Conservation (phyloP, 2,329 filamentous ascomycete species). For the Dissoconium aciculare region DNA sequence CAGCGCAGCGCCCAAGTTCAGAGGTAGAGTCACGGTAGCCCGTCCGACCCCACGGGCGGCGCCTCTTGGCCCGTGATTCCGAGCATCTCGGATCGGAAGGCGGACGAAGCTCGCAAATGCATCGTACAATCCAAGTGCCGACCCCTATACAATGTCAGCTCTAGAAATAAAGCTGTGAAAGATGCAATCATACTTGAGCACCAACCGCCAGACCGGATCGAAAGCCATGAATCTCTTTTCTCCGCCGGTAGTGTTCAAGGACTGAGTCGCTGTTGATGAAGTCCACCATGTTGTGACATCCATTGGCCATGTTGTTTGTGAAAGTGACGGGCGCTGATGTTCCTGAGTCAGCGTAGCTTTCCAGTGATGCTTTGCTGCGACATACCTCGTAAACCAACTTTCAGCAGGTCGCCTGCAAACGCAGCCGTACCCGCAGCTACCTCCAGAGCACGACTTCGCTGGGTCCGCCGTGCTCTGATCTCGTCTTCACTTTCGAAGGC, state of each 20-base stretch:
- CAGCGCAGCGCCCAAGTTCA: not conserved
- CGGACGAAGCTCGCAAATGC: not conserved
- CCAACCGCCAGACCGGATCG: not conserved
- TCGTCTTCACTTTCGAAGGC: not conserved
- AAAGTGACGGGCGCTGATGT: not conserved
- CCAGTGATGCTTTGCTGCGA: not conserved
- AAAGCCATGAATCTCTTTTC: not conserved
- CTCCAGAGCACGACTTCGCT: not conserved
- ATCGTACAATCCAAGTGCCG: not conserved
- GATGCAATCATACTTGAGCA: not conserved
- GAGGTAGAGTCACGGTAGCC: not conserved
- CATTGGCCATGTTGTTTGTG: not conserved
- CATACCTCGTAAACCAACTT: slow-evolving; percentile 1
- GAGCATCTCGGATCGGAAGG: not conserved
- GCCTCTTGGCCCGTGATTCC: not conserved
- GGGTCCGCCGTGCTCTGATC: not conserved
- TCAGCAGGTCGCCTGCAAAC: not conserved
- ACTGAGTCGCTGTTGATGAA: not conserved
- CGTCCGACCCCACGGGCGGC: not conserved
- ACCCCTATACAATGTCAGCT: not conserved
- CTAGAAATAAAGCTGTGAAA: not conserved
- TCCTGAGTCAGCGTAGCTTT: not conserved
- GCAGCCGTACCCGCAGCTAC: not conserved
- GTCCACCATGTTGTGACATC: not conserved
- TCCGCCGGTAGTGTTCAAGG: not conserved